These are phyloP conservation scores for Pseudogymnoascus sp. DNA, from an alignment of 2,329 filamentous ascomycete genomes.

Conservation along the genomic window DNA sequence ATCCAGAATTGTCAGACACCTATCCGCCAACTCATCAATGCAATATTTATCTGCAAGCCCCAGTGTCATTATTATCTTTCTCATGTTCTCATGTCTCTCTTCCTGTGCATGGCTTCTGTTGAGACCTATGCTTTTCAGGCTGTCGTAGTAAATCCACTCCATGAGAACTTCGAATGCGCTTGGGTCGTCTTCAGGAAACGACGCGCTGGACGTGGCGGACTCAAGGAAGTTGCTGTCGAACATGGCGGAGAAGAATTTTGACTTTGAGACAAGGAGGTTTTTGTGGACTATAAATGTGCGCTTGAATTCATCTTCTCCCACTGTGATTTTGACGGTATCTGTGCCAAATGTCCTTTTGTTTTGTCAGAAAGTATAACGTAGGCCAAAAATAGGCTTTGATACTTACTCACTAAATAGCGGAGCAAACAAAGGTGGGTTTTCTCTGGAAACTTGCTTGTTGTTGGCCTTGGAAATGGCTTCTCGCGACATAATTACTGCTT, in stretches of 20 bases:
- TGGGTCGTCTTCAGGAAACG: conserved; percentile 14
- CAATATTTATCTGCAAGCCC: neutral
- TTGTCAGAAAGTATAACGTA: neutral
- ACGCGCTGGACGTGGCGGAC: neutral
- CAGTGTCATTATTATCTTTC: neutral
- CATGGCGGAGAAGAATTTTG: conserved; percentile 16
- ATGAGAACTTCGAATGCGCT: conserved; percentile 14
- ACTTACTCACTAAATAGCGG: neutral
- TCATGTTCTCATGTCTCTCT: neutral
- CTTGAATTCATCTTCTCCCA: neutral
- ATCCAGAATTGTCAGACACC: neutral
- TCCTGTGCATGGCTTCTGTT: neutral
- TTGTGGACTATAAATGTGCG: conserved; percentile 12
- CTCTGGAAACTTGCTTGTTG: neutral
- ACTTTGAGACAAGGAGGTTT: conserved; percentile 11
- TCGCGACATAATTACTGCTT: too few relatives aligned
- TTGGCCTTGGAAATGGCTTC: neutral
- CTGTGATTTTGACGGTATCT: neutral
- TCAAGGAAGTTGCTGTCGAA: conserved; percentile 16
- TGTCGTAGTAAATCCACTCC: conserved; percentile 15
- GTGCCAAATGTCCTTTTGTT: neutral
- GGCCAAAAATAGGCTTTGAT: neutral
- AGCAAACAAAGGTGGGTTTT: neutral
- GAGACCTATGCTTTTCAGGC: neutral
- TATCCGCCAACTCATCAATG: neutral